These are phyloP conservation scores for Zoysia japonica DNA, from an alignment of 176 grass and related monocot species.

Conservation along the genomic window DNA sequence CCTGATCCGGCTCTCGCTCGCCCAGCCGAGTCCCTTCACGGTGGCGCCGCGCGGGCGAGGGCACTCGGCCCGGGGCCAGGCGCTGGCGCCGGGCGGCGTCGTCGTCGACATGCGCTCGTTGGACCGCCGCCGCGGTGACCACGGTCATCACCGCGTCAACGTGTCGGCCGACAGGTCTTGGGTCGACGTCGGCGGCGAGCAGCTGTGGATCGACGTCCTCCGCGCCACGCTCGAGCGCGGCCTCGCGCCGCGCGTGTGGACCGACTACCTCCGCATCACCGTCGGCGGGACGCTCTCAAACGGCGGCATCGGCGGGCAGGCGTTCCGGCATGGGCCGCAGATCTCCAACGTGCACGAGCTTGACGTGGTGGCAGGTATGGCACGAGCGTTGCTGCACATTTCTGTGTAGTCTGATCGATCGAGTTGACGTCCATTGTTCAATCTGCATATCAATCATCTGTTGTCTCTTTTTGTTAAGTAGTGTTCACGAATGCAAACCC, in stretches of 20 bases:
- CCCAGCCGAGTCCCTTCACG: slow-evolving; percentile 28
- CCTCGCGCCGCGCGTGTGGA: slow-evolving; percentile 44
- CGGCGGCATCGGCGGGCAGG: slow-evolving; percentile 66
- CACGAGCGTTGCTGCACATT: not conserved
- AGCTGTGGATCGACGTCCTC: slow-evolving; percentile 71
- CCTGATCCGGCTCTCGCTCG: slow-evolving; percentile 43
- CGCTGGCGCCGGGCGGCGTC: slow-evolving; percentile 39
- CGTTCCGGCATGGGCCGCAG: slow-evolving; percentile 69
- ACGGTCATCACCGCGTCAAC: not conserved
- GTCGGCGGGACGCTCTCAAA: slow-evolving; percentile 78
- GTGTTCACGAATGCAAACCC: not conserved
- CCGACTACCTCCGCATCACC: slow-evolving; percentile 59
- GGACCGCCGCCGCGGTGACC: not conserved
- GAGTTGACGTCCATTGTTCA: not conserved
- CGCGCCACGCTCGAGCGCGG: slow-evolving; percentile 37
- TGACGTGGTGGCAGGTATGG: slow-evolving; percentile 63
- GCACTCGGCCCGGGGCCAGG: slow-evolving; percentile 56
- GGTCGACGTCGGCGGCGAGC: slow-evolving; percentile 50
- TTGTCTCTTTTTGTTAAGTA: not conserved
- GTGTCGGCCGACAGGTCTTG: not conserved
- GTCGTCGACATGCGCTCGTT: slow-evolving; percentile 58
- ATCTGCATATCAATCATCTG: too few species aligned
- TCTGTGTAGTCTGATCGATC: not conserved
- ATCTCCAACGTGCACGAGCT: slow-evolving; percentile 68
- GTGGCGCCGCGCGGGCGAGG: slow-evolving; percentile 51